phyloP scores from a whole-genome alignment of 805 yeast genomes.

The Cyberlindnera xishuangbannaensis region DNA sequence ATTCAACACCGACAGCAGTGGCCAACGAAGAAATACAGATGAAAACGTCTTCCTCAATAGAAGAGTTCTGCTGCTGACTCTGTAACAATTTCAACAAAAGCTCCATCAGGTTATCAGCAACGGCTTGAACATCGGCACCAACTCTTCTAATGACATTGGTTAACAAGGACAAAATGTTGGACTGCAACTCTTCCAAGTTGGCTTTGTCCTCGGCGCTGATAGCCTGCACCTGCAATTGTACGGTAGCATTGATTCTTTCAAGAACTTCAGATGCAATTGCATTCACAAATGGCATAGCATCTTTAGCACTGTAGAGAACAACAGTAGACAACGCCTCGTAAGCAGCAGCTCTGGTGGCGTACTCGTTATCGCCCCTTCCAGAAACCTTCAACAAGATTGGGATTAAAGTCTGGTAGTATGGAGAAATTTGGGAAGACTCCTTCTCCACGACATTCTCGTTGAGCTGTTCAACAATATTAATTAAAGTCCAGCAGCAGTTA shows the following conservation, averaged over 20 bases:
- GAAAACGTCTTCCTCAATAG: constrained; percentile 91
- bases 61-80: constrained; percentile 50
- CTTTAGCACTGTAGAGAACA: constrained; percentile 68
- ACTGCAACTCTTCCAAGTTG: constrained; percentile 83
- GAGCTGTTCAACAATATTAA: constrained; percentile 84
- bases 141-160: constrained; percentile 50
- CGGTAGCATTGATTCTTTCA: constrained; percentile 64
- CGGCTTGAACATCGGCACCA: constrained; percentile 55
- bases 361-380: constrained; percentile 73
- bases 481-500: constrained; percentile 97
- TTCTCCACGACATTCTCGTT: constrained; percentile 40
- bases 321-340: constrained; percentile 86
- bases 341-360: constrained; percentile 89
- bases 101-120: constrained; percentile 81
- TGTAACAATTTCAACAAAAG: constrained; percentile 69
- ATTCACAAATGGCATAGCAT: constrained; percentile 62
- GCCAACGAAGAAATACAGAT: constrained; percentile 90
- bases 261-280: constrained; percentile 71
- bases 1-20: constrained; percentile 64
- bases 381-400: constrained; percentile 68
- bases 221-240: constrained; percentile 53
- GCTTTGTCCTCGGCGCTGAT: constrained; percentile 64
- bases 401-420: constrained; percentile 61
- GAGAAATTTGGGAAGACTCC: constrained; percentile 61
- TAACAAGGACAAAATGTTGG: constrained; percentile 37